Base-by-base conservation (phyloP, 1,139 yeast genomes). In the Saccharomyces hybrid region DNA sequence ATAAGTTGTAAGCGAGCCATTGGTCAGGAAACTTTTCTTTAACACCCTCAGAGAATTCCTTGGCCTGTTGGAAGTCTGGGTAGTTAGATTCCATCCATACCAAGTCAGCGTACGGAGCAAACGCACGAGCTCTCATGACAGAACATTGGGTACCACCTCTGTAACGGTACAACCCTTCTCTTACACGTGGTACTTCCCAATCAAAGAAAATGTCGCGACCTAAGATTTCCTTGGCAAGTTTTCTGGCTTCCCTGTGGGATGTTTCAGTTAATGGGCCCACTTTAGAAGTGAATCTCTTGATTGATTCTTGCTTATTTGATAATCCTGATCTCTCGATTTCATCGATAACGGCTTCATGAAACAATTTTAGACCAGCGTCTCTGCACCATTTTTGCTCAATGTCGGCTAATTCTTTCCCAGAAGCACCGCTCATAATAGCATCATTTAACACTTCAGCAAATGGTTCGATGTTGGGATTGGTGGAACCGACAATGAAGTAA, bases 81-180 rank as follows among this genome's bases (percentile, higher is more conserved):
- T 88, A 82, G 73, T 95, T 93, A 60, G 96, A 87, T 78, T 93
- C 98, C 98, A 93, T 91, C 99, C 99, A 93, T 66, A 91, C 86
- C 78, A 93, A 80, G 75, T 93, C 99, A 56, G 95, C 90, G 74
- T 86, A 91, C 61, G 97, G 97, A 57, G 97, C 91, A 72, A 80
- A 93, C 47, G 97, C 96, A 70, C 96, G 84, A 63, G 96, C 98
- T 74, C 99, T 86, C 86, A 89, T 91, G 58, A 91, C 88, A 54
- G 98, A 97, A 79, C 97, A 90, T 78, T 89, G 93, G 59, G 97
- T 89, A 68, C 98, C 98, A 70, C 98, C 98, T 69, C 78, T 78
- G 84, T 90, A 91, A 73, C 97, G 83, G 84, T 91, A 93, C 82
- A 87, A 88, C 66, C 99, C 99, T 77, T 93, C 99, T 73, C 97